These are phyloP conservation scores for Acrodontium crateriforme DNA, from an alignment of 2,329 filamentous ascomycete species.

Conservation along the genomic window DNA sequence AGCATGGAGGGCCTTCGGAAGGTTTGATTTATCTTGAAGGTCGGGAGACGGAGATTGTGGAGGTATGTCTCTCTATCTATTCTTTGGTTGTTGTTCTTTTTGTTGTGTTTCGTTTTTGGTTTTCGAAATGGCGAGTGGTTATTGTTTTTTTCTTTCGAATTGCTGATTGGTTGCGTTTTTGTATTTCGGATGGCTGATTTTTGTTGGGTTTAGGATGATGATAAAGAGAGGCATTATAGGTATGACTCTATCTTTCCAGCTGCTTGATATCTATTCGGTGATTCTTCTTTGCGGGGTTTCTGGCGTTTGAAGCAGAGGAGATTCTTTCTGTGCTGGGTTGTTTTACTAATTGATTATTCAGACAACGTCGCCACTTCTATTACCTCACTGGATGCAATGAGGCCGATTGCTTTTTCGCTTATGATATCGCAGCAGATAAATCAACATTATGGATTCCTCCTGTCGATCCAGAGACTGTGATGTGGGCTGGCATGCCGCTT, in stretches of 20 bases:
- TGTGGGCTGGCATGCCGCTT: constrained; percentile 90
- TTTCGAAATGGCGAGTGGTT: not conserved
- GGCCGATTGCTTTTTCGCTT: constrained; percentile 68
- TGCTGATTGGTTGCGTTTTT: not conserved
- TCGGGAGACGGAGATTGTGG: constrained; percentile 64
- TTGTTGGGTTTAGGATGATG: constrained; percentile 48
- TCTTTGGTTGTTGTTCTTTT: not conserved
- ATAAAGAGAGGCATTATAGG: constrained; percentile 70
- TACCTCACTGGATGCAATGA: constrained; percentile 81
- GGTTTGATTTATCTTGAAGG: constrained; percentile 83
- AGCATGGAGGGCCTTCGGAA: constrained; percentile 46
- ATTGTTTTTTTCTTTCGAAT: not conserved
- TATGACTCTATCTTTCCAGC: constrained; percentile 24
- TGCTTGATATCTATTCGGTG: too few species aligned
- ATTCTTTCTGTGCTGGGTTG: not conserved
- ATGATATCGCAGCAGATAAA: constrained; percentile 61
- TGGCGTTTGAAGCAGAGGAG: too few species aligned
- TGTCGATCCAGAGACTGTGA: constrained; percentile 73
- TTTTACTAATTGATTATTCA: constrained; percentile 1
- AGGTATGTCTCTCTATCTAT: constrained; percentile 28
- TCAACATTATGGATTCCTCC: constrained; percentile 87
- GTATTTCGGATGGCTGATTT: not conserved
- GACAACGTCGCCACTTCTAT: constrained; percentile 61
- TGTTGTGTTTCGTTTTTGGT: not conserved
- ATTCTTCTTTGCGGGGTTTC: too few species aligned